These are phyloP conservation scores for Trichomonascaceae sp. DNA, from an alignment of 1,139 yeast species.

Conservation along the genomic window DNA sequence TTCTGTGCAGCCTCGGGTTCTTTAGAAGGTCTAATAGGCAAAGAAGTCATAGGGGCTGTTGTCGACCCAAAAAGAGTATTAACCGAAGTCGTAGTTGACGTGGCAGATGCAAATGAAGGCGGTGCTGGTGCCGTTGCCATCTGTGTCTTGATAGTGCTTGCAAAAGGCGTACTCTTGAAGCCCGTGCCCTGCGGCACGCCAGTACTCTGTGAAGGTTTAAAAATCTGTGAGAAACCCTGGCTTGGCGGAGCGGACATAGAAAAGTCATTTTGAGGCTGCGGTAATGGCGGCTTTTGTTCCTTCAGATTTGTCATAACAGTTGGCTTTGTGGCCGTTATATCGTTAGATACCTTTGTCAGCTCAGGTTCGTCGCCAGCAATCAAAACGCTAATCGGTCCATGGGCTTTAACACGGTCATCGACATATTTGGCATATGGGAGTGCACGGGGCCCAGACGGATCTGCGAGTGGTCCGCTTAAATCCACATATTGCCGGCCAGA, in stretches of 20 bases:
- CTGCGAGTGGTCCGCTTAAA: constrained; percentile 32
- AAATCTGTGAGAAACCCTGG: neutral
- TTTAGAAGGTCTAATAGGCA: neutral
- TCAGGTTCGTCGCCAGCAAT: neutral
- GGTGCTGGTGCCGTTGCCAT: neutral
- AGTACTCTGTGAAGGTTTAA: neutral
- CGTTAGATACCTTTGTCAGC: neutral
- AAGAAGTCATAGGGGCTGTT: neutral
- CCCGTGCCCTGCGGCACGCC: neutral
- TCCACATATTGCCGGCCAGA: constrained; percentile 46
- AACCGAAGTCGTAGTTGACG: neutral
- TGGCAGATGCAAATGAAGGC: neutral
- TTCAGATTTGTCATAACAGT: neutral
- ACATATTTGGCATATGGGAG: constrained; percentile 1
- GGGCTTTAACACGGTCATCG: neutral
- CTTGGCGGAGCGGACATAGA: neutral
- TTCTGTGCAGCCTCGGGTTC: neutral
- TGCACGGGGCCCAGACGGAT: constrained; percentile 1
- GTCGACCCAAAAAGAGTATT: neutral
- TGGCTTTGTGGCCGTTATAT: neutral
- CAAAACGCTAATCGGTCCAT: neutral
- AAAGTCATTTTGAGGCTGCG: neutral
- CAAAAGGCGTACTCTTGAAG: neutral
- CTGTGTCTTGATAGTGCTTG: neutral
- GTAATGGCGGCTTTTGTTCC: neutral